Evolutionary conservation across 805 yeast genomes (phyloP), one percentile per base, ranked within the genome.

Genomic region (Schwanniomyces occidentalis): DNA sequence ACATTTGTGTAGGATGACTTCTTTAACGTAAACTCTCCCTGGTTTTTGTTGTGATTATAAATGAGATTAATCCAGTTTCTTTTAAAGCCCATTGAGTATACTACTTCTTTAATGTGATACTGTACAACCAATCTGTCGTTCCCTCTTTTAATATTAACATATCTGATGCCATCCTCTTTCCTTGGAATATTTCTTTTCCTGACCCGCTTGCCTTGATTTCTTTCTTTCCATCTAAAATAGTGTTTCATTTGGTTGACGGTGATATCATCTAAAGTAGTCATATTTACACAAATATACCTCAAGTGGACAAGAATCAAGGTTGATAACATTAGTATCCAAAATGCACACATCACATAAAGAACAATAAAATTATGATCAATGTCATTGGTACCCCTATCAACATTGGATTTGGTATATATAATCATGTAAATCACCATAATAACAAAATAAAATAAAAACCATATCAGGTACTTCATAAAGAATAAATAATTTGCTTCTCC

Each of bases 401-500:
- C 54, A 17, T 52, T 49, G 5, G 45, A 24, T 4, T 44, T 35
- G 3, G 64, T 53, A 30, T 58, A 62, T 1, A 41, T 29, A 1
- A 52, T 48, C 17, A 54, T 40, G 40, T 46, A 63, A 4, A 56
- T 40, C 3, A 67, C 22, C 1, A 41, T 29, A 2, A 57, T 32
- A 1, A 76, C 32, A 17, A 17, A 22, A 27, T 63, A 52, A 3
- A 54, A 15, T 17, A 60, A 54, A 19, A 69, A 56, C 47, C 65
- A 62, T 4, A 66, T 26, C 20, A 73, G 49, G 47, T 73, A 81
- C 41, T 75, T 78, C 3, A 80, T 33, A 48, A 89, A 89, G 18
- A 67, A 59, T 32, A 72, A 52, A 52, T 78, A 78, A 57, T 91
- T 90, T 24, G 63, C 55, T 39, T 75, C 73, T 0, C 95, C 96